Conservation (phyloP, 2,329 filamentous ascomycete species). For the Aspergillus amoenus region DNA sequence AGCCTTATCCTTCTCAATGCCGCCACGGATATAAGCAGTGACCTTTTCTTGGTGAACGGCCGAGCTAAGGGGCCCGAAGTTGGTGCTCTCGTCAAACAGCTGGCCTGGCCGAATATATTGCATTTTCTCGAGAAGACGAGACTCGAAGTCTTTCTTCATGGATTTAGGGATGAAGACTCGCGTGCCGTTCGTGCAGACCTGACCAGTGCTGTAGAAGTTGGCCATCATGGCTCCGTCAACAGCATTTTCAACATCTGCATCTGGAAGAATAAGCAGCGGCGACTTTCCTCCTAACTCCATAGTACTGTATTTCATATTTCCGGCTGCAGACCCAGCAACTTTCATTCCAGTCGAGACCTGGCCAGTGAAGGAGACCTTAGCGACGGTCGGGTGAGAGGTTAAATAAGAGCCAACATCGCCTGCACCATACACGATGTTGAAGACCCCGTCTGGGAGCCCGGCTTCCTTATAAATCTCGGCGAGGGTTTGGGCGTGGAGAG, state of each 20-base stretch:
- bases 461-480: constrained; percentile 77
- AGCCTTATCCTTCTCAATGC: constrained; percentile 70
- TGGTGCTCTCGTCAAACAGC: constrained; percentile 69
- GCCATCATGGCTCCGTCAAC: constrained; percentile 90
- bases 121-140: constrained; percentile 68
- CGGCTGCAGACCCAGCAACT: constrained; percentile 73
- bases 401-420: constrained; percentile 75
- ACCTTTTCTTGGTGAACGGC: constrained; percentile 75
- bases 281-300: constrained; percentile 92
- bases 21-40: constrained; percentile 71
- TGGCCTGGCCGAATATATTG: constrained; percentile 68
- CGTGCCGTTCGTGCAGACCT: constrained; percentile 92
- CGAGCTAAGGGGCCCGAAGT: constrained; percentile 82
- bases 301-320: constrained; percentile 83
- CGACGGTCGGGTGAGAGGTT: constrained; percentile 68
- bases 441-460: constrained; percentile 76
- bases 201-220: constrained; percentile 87
- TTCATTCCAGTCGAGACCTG: constrained; percentile 81
- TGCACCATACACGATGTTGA: constrained; percentile 81
- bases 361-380: constrained; percentile 87
- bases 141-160: constrained; percentile 69
- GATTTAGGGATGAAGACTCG: constrained; percentile 74
- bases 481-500: constrained; percentile 74
- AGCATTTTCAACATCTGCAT: constrained; percentile 75
- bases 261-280: constrained; percentile 75